Percentiles rank a stretch among this genome's conserved stretches.
Evolutionary conservation across 371 early-diverging fungal genomes (phyloP).

Genomic region (Syncephalastrum sp.): DNA sequence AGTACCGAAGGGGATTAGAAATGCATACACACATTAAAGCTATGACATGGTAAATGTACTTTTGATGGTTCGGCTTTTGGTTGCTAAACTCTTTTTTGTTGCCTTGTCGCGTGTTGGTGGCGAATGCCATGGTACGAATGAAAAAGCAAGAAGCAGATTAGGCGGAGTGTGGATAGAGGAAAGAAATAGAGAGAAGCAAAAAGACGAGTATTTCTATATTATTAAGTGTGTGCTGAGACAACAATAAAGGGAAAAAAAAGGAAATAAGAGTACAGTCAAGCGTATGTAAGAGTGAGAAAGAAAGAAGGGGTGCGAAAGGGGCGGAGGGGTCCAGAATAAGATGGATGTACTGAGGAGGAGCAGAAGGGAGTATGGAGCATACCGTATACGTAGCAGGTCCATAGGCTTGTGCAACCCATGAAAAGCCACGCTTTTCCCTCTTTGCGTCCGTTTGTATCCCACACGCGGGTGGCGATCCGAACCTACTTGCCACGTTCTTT

Average conservation of each 20-base stretch:
- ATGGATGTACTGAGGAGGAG: no score
- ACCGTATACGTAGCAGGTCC: no score
- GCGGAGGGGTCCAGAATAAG: no score
- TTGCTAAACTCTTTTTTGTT: slow-evolving; percentile 31
- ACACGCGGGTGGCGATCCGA: no score
- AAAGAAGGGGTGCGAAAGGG: slow-evolving; percentile 1
- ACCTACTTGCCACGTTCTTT: no score
- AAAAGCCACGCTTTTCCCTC: no score
- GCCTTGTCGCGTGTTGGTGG: slow-evolving; percentile 27
- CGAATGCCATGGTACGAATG: slow-evolving; percentile 10
- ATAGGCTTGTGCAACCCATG: no score
- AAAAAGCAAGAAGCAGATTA: slow-evolving; percentile 5
- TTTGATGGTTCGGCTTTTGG: slow-evolving; percentile 24
- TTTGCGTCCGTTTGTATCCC: no score
- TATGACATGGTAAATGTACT: not conserved
- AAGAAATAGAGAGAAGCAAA: slow-evolving; percentile 6
- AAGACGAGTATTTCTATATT: not conserved
- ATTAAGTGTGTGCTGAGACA: not conserved
- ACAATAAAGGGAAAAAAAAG: not conserved
- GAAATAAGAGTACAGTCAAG: not conserved
- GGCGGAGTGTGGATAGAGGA: not conserved
- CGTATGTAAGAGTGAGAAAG: not conserved
- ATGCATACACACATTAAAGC: not conserved
- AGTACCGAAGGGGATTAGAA: not conserved
- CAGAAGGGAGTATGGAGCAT: no score